A percentile compares a stretch with the other conserved stretches of the same genome.
Conservation (phyloP, 805 yeast genomes). For the Suhomyces prunicola region DNA sequence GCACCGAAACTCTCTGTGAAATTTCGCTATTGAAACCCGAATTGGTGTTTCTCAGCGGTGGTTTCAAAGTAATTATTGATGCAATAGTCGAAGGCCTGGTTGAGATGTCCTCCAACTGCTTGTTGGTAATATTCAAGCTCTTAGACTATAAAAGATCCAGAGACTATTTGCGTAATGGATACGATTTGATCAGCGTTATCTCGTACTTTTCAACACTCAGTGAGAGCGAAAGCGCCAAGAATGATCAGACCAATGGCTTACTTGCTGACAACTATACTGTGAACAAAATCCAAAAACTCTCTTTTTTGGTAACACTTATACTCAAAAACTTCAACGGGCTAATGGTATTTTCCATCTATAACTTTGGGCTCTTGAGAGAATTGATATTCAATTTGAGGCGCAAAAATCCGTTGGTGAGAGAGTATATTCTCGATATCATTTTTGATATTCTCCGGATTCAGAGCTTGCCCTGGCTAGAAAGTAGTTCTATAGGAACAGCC, state of each 20-base stretch:
- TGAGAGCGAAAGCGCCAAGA: constrained; percentile 9
- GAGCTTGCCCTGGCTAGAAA: constrained; percentile 51
- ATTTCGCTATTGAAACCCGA: constrained; percentile 38
- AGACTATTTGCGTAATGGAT: constrained; percentile 52
- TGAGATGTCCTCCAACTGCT: constrained; percentile 19
- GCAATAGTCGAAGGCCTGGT: constrained; percentile 24
- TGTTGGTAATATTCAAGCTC: constrained; percentile 50
- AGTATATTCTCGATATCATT: constrained; percentile 66
- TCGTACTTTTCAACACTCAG: constrained; percentile 66
- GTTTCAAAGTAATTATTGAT: constrained; percentile 49
- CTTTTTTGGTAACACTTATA: constrained; percentile 56
- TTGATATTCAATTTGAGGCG: constrained; percentile 60
- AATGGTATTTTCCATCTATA: constrained; percentile 55
- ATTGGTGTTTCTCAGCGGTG: constrained; percentile 47
- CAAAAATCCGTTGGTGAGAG: constrained; percentile 55
- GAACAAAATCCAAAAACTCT: constrained; percentile 57
- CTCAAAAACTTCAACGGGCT: constrained; percentile 78
- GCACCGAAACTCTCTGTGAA: constrained; percentile 42
- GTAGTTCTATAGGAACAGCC: constrained; percentile 19
- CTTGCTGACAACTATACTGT: constrained; percentile 16
- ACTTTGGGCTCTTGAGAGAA: constrained; percentile 53
- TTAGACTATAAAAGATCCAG: constrained; percentile 58
- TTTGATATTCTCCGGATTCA: constrained; percentile 63
- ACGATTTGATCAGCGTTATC: constrained; percentile 59
- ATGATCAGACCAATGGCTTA: constrained; percentile 1